Conservation (phyloP, 1,139 yeast genomes). For the Saccharomyces hybrid region DNA sequence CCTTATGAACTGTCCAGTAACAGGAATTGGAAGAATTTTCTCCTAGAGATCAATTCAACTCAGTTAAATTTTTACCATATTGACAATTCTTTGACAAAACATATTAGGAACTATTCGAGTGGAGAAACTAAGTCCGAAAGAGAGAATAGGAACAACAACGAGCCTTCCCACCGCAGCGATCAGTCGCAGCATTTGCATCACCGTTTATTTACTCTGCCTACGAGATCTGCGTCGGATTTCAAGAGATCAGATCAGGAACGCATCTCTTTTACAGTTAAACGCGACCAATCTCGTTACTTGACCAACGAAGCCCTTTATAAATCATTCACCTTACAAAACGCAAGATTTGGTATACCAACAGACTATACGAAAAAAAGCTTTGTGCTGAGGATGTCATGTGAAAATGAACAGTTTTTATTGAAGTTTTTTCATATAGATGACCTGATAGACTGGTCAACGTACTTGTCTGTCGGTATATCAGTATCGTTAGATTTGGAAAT, state of each 20-base stretch:
- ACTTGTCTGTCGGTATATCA: constrained; percentile 53
- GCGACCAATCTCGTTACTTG: constrained; percentile 29
- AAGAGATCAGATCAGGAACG: constrained; percentile 28
- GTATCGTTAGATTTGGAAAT: constrained; percentile 53
- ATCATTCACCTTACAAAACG: constrained; percentile 61
- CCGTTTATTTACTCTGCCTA: constrained; percentile 10
- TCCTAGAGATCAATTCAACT: constrained; percentile 66
- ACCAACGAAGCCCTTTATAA: constrained; percentile 35
- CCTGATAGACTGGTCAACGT: constrained; percentile 59
- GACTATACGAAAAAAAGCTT: constrained; percentile 42
- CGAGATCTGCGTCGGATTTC: constrained; percentile 19
- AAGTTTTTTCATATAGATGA: constrained; percentile 49
- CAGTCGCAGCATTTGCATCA: constrained; percentile 10
- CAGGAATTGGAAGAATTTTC: constrained; percentile 52
- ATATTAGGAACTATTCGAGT: constrained; percentile 20
- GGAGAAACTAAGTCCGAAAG: constrained; percentile 17
- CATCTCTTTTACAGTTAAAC: constrained; percentile 25
- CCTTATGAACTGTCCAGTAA: constrained; percentile 56
- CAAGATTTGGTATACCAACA: constrained; percentile 59
- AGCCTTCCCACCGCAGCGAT: background rate
- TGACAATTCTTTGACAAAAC: constrained; percentile 23
- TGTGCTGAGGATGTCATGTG: constrained; percentile 55
- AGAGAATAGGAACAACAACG: background rate
- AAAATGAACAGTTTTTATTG: constrained; percentile 58
- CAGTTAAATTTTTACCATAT: constrained; percentile 55